Conservation (phyloP, 2,329 filamentous ascomycete species). For the Alternaria hordeiaustralica region DNA sequence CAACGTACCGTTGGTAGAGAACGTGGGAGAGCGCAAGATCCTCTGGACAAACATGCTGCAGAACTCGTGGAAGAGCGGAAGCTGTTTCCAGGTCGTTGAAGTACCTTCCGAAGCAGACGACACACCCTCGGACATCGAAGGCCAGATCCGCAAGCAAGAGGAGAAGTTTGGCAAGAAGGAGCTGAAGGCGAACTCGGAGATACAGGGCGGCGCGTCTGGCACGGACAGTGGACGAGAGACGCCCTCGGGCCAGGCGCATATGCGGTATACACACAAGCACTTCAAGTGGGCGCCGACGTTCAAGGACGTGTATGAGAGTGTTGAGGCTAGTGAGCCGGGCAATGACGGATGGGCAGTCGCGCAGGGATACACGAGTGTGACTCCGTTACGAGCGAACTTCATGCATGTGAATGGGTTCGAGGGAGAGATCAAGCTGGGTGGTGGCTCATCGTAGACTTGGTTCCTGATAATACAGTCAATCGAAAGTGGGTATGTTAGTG, state of each 20-base stretch:
- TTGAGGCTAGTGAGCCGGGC: constrained; percentile 78
- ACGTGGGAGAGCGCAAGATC: constrained; percentile 73
- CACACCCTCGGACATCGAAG: constrained; percentile 70
- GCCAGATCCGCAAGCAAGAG: constrained; percentile 72
- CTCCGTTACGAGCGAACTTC: constrained; percentile 90
- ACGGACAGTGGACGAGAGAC: constrained; percentile 41
- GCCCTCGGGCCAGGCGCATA: constrained; percentile 38
- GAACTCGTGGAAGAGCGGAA: constrained; percentile 85
- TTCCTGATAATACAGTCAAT: too few species aligned
- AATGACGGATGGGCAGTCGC: constrained; percentile 94
- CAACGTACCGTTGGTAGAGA: constrained; percentile 85
- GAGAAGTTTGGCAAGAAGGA: constrained; percentile 54
- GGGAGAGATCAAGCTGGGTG: constrained; percentile 40
- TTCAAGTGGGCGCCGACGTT: constrained; percentile 96
- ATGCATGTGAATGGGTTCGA: constrained; percentile 63
- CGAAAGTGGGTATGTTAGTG: background rate
- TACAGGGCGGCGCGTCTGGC: constrained; percentile 25
- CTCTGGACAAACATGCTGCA: constrained; percentile 87
- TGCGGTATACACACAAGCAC: constrained; percentile 76
- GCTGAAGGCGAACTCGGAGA: constrained; percentile 26
- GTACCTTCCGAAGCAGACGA: constrained; percentile 67
- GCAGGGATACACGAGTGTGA: constrained; percentile 87
- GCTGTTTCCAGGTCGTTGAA: constrained; percentile 84
- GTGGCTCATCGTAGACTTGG: constrained; percentile 2
- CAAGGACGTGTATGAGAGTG: constrained; percentile 83